Base-by-base conservation (phyloP, 306 rosid species). In the Spatholobus suberectus region DNA sequence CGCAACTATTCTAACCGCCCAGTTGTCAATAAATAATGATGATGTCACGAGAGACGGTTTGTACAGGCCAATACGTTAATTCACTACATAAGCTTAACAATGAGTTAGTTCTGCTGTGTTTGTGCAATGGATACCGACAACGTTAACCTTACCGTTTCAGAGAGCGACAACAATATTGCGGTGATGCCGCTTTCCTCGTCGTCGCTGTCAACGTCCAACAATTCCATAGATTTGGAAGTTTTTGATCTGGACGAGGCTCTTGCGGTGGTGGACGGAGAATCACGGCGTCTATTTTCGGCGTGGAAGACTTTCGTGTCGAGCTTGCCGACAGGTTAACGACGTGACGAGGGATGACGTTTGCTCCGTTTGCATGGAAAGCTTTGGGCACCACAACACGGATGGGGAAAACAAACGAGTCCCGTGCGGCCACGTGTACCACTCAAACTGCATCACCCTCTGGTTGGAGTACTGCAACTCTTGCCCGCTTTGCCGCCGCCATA, bases 341-440 rank as follows among this genome's bases (percentile, higher is more conserved):
- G 63, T 44, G 32, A 46, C 0, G 0, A 70, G 10, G 5, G 81
- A 37, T 3, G 86, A 81, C 21, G 86, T 83, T 70, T 90, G 97
- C 77, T 85, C 87, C 4, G 89, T 92, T 63, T 92, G 97, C 69
- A 78, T 87, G 88, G 91, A 92, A 73, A 70, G 84, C 1, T 76
- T 85, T 43, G 68, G 12, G 8, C 13, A 5, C 1, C 8, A 13
- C 20, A 29, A 32, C 6, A 62, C 71, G 8, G 72, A 47, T 2
- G 89, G 71, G 26, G 82, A 44, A 2, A 88, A 84, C 41, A 87
- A 85, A 58, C 84, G 70, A 86, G 73, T 89, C 38, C 89, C 91
- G 0, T 91, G 97, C 37, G 94, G 94, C 6, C 97, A 91, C 32
- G 86, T 89, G 52, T 90, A 89, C 88, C 96, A 93, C 29, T 80